A percentile compares a stretch with the other conserved stretches of the same genome.
These are phyloP conservation scores for Microdochium nivale DNA, from an alignment of 2,329 filamentous ascomycete genomes.

Conservation along the genomic window DNA sequence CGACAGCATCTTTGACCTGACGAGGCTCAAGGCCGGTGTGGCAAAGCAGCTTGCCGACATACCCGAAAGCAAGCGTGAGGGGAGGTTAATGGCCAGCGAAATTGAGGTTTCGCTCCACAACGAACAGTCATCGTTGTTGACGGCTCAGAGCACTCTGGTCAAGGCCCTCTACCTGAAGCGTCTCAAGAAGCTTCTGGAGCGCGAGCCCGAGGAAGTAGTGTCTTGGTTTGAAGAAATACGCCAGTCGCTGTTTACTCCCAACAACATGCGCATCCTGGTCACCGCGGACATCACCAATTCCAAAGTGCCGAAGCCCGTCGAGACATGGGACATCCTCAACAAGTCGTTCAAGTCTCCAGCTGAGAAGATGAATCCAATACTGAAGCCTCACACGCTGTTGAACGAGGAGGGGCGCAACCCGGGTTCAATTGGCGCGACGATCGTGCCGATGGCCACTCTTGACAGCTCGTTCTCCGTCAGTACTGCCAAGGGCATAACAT, in stretches of 20 bases:
- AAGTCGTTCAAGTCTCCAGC: constrained; percentile 36
- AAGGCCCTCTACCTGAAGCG: constrained; percentile 82
- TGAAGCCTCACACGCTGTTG: constrained; percentile 61
- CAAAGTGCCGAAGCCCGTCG: constrained; percentile 66
- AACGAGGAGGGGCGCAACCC: constrained; percentile 67
- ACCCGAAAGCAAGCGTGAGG: constrained; percentile 83
- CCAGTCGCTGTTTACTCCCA: constrained; percentile 66
- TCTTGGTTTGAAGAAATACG: constrained; percentile 71
- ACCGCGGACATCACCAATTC: constrained; percentile 61
- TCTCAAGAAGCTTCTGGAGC: constrained; percentile 70
- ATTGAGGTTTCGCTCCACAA: constrained; percentile 74
- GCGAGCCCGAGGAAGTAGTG: constrained; percentile 68
- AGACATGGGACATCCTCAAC: constrained; percentile 64
- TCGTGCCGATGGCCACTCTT: constrained; percentile 85
- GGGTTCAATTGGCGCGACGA: constrained; percentile 63
- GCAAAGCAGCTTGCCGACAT: constrained; percentile 85
- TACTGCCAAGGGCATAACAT: constrained; percentile 64
- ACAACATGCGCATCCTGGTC: constrained; percentile 80
- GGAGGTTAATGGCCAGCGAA: constrained; percentile 56
- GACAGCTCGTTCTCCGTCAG: constrained; percentile 86
- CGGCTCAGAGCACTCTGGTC: constrained; percentile 74
- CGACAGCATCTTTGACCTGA: constrained; percentile 76
- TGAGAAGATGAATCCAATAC: constrained; percentile 58
- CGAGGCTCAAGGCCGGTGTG: constrained; percentile 53
- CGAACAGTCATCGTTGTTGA: constrained; percentile 64